Percentiles rank a stretch among this genome's conserved stretches.
phyloP scores from a whole-genome alignment of 805 yeast genomes.

The Metschnikowia chrysomelidarum region DNA sequence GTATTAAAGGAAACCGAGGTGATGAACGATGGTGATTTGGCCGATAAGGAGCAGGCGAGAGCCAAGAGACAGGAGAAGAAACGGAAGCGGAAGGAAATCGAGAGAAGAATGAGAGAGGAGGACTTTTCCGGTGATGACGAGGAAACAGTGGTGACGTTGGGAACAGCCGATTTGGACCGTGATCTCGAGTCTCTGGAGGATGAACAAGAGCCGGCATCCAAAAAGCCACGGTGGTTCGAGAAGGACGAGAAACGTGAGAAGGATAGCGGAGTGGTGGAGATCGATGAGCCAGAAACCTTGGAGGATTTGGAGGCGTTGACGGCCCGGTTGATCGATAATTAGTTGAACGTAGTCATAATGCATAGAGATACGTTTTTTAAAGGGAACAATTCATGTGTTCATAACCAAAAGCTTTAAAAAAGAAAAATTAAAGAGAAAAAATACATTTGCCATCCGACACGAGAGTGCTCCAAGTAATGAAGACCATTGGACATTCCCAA shows the following conservation, averaged over 20 bases:
- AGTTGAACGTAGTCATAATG: no score
- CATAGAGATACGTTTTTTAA: no score
- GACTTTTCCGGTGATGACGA: slow-evolving; percentile 30
- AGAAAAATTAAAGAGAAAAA: background rate
- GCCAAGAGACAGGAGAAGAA: slow-evolving; percentile 85
- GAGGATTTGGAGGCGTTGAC: slow-evolving; percentile 94
- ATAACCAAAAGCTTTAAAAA: background rate
- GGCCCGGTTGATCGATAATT: slow-evolving; percentile 39
- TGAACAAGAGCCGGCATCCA: slow-evolving; percentile 33
- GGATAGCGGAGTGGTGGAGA: slow-evolving; percentile 52
- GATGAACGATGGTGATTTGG: slow-evolving; percentile 71
- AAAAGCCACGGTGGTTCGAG: slow-evolving; percentile 53
- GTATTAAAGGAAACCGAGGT: slow-evolving; percentile 61
- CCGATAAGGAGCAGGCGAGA: slow-evolving; percentile 74
- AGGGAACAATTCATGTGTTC: background rate
- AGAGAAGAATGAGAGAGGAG: slow-evolving; percentile 51
- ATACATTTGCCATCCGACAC: no score
- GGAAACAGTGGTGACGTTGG: slow-evolving; percentile 29
- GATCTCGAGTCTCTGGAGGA: slow-evolving; percentile 43
- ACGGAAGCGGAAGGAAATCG: slow-evolving; percentile 79
- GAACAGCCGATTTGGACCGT: slow-evolving; percentile 41
- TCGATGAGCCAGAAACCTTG: slow-evolving; percentile 84
- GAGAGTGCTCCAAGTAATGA: no score
- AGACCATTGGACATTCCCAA: no score
- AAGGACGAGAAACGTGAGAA: slow-evolving; percentile 24